These are phyloP conservation scores for Scopulariopsis brevicaulis DNA, from an alignment of 2,329 filamentous ascomycete species.

Conservation along the genomic window DNA sequence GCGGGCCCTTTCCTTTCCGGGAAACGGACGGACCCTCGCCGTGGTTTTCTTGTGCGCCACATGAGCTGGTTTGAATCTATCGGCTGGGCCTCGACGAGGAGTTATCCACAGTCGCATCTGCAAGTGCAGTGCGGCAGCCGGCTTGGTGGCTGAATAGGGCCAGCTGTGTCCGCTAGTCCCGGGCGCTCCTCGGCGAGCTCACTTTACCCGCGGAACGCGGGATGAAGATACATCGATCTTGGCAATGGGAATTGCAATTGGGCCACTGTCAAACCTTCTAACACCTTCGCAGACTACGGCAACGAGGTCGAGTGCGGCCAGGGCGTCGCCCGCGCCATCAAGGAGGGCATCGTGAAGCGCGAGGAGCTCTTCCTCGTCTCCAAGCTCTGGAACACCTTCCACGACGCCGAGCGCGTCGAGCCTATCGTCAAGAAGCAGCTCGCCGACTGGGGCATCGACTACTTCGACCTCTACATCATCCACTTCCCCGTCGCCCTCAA, in stretches of 20 bases:
- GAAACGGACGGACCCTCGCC: not conserved
- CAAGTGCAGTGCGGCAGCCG: not conserved
- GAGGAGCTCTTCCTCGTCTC: slow-evolving; percentile 85
- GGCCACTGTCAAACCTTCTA: not conserved
- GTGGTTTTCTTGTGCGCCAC: not conserved
- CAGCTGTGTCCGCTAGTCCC: not conserved
- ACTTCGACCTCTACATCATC: slow-evolving; percentile 83
- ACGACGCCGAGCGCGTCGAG: slow-evolving; percentile 67
- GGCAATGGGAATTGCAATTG: not conserved
- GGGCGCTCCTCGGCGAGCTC: not conserved
- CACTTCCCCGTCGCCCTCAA: slow-evolving; percentile 84
- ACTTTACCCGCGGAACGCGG: not conserved
- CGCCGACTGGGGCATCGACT: slow-evolving; percentile 73
- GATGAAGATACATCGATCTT: not conserved
- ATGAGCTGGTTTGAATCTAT: not conserved
- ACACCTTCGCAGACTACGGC: slow-evolving; percentile 53
- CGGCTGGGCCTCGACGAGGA: not conserved
- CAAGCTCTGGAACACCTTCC: slow-evolving; percentile 91
- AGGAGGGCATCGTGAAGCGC: slow-evolving; percentile 53
- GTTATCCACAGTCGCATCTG: not conserved
- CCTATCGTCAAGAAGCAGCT: slow-evolving; percentile 68
- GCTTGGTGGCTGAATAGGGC: not conserved
- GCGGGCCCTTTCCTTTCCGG: not conserved
- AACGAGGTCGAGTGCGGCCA: slow-evolving; percentile 72
- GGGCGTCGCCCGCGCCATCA: slow-evolving; percentile 67